Evolutionary conservation across 2,329 filamentous ascomycete species (phyloP).

Genomic region (Drechslerella dactyloides): DNA sequence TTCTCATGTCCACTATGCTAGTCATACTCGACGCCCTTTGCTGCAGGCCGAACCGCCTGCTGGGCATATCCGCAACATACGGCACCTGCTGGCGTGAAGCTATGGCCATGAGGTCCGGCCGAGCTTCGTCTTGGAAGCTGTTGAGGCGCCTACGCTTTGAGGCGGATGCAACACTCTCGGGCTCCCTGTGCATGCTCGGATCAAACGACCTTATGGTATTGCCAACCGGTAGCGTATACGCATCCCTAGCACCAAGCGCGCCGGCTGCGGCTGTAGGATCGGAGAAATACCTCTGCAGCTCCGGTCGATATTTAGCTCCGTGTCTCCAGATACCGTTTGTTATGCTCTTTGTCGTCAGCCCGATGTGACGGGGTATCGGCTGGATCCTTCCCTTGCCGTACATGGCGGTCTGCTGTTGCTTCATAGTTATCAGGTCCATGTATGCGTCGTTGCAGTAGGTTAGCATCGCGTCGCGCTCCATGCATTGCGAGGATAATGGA

Average conservation of each 20-base stretch:
- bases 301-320: slow-evolving; percentile 31
- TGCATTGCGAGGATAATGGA: slow-evolving; percentile 17
- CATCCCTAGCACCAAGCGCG: slow-evolving; percentile 22
- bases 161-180: slow-evolving; percentile 28
- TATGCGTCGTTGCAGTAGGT: slow-evolving; percentile 47
- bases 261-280: slow-evolving; percentile 23
- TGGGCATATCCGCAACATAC: slow-evolving; percentile 5
- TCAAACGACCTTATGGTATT: slow-evolving; percentile 28
- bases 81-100: slow-evolving; percentile 13
- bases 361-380: slow-evolving; percentile 38
- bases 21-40: slow-evolving; percentile 44
- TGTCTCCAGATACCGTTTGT: slow-evolving; percentile 46
- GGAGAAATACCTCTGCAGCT: slow-evolving; percentile 42
- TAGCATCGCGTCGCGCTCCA: slow-evolving; percentile 42
- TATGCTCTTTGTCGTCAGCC: slow-evolving; percentile 33
- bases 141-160: slow-evolving; percentile 43
- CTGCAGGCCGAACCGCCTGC: slow-evolving; percentile 33
- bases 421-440: slow-evolving; percentile 41
- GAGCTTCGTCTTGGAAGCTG: slow-evolving; percentile 28
- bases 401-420: slow-evolving; percentile 39
- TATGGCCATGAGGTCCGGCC: slow-evolving; percentile 10
- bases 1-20: slow-evolving; percentile 31
- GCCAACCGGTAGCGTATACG: slow-evolving; percentile 39
- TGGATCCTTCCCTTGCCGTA: slow-evolving; percentile 43
- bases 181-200: slow-evolving; percentile 20